Percentiles rank a stretch among this genome's conserved stretches.
Conservation (phyloP, 164 flowering plant species). For the Warburgia ugandensis region DNA sequence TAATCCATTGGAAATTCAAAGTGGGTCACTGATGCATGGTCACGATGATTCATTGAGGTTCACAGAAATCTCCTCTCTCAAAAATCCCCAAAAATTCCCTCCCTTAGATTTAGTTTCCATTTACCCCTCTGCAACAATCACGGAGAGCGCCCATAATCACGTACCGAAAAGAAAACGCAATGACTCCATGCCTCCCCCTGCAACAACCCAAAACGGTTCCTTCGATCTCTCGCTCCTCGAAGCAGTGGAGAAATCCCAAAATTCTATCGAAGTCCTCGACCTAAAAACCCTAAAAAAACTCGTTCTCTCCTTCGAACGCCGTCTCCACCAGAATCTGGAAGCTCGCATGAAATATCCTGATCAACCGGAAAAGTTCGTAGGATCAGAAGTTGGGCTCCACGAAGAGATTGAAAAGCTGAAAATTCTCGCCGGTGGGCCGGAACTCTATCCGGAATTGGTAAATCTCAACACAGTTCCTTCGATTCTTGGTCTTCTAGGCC, state of each 20-base stretch:
- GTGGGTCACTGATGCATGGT: too few species aligned
- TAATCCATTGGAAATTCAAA: too few species aligned
- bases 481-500: conserved; percentile 54
- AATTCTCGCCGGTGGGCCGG: conserved; percentile 80
- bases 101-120: too few species aligned
- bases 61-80: too few species aligned
- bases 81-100: too few species aligned
- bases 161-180: too few species aligned
- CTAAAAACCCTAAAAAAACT: conserved; percentile 64
- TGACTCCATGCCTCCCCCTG: too few species aligned
- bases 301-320: conserved; percentile 84
- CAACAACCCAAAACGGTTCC: too few species aligned
- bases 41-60: too few species aligned
- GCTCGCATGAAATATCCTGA: conserved; percentile 92
- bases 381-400: conserved; percentile 88
- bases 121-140: neutral
- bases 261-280: conserved; percentile 67
- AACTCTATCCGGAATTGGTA: conserved; percentile 86
- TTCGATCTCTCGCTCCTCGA: conserved; percentile 85
- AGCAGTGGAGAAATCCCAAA: conserved; percentile 82
- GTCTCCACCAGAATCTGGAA: conserved; percentile 80
- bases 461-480: conserved; percentile 55
- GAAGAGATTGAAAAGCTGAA: conserved; percentile 86
- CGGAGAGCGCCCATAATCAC: conserved; percentile 9
- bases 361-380: conserved; percentile 82